These are phyloP conservation scores for Venturia nashicola DNA, from an alignment of 2,329 filamentous ascomycete species.

Conservation along the genomic window DNA sequence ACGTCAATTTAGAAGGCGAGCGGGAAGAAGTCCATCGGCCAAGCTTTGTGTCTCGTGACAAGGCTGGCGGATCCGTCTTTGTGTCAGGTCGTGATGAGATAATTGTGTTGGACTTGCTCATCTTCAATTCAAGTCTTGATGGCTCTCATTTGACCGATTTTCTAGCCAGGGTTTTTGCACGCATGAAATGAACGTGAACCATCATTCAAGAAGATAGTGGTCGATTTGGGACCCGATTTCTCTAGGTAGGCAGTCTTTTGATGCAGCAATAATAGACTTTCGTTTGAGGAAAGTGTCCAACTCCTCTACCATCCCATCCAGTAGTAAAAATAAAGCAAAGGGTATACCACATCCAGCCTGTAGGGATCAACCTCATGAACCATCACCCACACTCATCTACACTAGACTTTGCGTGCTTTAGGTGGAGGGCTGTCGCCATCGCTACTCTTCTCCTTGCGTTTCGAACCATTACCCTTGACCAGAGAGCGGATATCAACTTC, in stretches of 20 bases:
- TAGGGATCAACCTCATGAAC: background rate
- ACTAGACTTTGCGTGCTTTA: background rate
- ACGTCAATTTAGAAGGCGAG: background rate
- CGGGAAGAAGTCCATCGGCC: background rate
- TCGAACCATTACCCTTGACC: slow-evolving; percentile 27
- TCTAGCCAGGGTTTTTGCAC: no score
- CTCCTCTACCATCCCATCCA: background rate
- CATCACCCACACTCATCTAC: background rate
- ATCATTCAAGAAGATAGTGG: no score
- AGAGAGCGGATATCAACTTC: slow-evolving; percentile 33
- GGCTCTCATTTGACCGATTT: background rate
- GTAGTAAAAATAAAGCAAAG: background rate
- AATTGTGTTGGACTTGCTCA: no score
- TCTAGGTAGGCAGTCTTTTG: background rate
- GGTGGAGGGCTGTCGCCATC: slow-evolving; percentile 8
- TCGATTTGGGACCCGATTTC: background rate
- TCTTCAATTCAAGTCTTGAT: background rate
- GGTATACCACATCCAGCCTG: background rate
- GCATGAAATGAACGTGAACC: no score
- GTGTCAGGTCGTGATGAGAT: no score
- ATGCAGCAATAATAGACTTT: background rate
- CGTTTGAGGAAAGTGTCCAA: background rate
- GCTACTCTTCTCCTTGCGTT: slow-evolving; percentile 26
- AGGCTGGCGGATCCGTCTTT: background rate
- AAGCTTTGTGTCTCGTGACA: background rate